Evolutionary conservation across 73 alveolate genomes (phyloP), one percentile per base, ranked within the genome.

Genomic region (Strombidium stylifer): DNA sequence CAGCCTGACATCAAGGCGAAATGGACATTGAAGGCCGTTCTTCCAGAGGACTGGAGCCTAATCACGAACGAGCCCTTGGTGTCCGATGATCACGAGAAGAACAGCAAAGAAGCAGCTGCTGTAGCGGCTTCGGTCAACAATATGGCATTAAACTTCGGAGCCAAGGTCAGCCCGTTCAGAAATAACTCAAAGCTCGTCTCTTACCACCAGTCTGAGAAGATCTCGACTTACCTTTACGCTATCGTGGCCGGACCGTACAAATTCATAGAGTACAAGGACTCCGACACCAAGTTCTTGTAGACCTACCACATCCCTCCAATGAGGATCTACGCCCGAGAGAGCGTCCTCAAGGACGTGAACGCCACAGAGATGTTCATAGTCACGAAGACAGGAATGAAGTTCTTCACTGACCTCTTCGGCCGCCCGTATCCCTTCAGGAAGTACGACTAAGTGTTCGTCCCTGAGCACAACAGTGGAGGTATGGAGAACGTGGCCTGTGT

Each of bases 401-500:
- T 54, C 67, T 85, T 70, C 62, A 53, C 74, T 18, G 58, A 80
- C 14, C 55, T 51, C 78, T 72, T 84, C 52, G 88, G 88, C 24
- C 42, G 56, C 16, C 81, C 89, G 21, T 96, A 90, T 81, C 98
- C 97, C 41, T 96, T 96, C 73, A 87, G 78, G 28, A 96, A 96
- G 64, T 91, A 91, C 64, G 99, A 96, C 58, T 93, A 93, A 60
- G 75, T 96, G 7, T 96, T 90, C 55, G 93, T 95, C 25, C 95
- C 98, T 15, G 99, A 96, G 76, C 93, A 78, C 79, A 93, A 94
- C 40, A 64, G 84, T 70, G 99, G 99, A 25, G 99, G 98, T 3
- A 96, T 96, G 99, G 99, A 96, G 75, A 96, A 90, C 52, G 94
- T 91, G 10, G 97, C 96, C n/a, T 54, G 82, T 21, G 94, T 90